These are phyloP conservation scores for Colletotrichum gigasporum DNA, from an alignment of 2,329 filamentous ascomycete species.

Conservation along the genomic window DNA sequence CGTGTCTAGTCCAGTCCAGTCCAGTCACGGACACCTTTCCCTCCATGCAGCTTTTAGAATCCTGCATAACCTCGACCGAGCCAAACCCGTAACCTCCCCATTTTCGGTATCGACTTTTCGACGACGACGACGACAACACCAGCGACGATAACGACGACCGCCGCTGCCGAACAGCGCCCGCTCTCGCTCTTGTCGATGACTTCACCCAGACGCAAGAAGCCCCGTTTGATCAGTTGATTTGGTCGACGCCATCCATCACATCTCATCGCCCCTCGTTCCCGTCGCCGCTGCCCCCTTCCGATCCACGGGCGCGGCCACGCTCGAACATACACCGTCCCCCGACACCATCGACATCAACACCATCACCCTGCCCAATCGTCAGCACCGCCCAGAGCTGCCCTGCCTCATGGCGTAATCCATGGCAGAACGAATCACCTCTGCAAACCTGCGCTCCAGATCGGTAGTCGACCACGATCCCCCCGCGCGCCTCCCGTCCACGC, in stretches of 20 bases:
- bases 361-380: slow-evolving; percentile 7
- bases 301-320: not conserved
- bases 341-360: slow-evolving; percentile 16
- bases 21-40: not conserved
- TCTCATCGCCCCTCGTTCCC: not conserved
- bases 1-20: not conserved
- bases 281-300: not conserved
- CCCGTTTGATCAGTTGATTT: slow-evolving; percentile 27
- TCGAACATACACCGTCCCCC: not conserved
- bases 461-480: slow-evolving; percentile 62
- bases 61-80: slow-evolving; percentile 12
- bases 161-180: not conserved
- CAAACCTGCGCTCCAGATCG: slow-evolving; percentile 60
- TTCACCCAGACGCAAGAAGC: not conserved
- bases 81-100: not conserved
- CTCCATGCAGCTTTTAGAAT: not conserved
- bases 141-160: not conserved
- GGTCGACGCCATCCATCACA: not conserved
- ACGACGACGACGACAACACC: slow-evolving; percentile 21
- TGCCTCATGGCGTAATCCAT: slow-evolving; percentile 75
- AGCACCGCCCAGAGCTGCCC: slow-evolving; percentile 35
- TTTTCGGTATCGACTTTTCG: not conserved
- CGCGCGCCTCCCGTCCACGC: slow-evolving; percentile 59
- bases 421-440: slow-evolving; percentile 68
- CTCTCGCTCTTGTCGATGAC: slow-evolving; percentile 10